Evolutionary conservation across 2,329 filamentous ascomycete species (phyloP).

Genomic region (Lecanoromycetidae sp.): DNA sequence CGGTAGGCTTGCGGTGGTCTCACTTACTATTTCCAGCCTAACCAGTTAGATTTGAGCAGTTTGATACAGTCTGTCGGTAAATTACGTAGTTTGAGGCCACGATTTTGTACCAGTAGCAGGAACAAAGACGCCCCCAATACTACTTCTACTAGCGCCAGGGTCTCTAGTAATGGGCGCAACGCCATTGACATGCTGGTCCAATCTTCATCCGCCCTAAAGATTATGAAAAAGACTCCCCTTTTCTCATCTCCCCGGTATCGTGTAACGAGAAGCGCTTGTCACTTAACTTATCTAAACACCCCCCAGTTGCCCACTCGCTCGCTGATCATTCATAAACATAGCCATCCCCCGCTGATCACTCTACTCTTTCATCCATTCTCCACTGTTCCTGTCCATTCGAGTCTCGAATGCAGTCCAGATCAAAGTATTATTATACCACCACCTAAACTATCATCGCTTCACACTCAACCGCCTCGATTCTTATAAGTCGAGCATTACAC

Average conservation of each 20-base stretch:
- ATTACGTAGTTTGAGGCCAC: slow-evolving; percentile 5
- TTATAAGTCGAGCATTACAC: slow-evolving; percentile 1
- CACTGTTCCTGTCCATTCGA: neutral
- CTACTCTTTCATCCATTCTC: neutral
- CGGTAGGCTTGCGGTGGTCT: neutral
- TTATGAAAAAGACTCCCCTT: slow-evolving; percentile 2
- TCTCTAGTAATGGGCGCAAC: slow-evolving; percentile 13
- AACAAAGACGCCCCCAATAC: neutral
- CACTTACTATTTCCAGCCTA: slow-evolving; percentile 5
- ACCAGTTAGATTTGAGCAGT: neutral
- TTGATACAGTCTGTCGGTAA: neutral
- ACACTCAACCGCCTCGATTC: neutral
- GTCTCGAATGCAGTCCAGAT: neutral
- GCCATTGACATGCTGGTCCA: slow-evolving; percentile 12
- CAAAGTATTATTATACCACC: neutral
- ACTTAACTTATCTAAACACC: no score
- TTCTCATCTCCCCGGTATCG: no score
- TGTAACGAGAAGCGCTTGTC: no score
- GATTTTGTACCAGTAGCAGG: neutral
- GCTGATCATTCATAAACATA: slow-evolving; percentile 12
- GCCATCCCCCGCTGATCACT: slow-evolving; percentile 13
- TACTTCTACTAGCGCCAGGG: slow-evolving; percentile 7
- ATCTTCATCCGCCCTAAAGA: neutral
- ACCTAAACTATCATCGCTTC: neutral
- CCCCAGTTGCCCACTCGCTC: neutral